Evolutionary conservation across 495 filamentous ascomycete genomes (phyloP).

Genomic region (Aspergillus biplanus): DNA sequence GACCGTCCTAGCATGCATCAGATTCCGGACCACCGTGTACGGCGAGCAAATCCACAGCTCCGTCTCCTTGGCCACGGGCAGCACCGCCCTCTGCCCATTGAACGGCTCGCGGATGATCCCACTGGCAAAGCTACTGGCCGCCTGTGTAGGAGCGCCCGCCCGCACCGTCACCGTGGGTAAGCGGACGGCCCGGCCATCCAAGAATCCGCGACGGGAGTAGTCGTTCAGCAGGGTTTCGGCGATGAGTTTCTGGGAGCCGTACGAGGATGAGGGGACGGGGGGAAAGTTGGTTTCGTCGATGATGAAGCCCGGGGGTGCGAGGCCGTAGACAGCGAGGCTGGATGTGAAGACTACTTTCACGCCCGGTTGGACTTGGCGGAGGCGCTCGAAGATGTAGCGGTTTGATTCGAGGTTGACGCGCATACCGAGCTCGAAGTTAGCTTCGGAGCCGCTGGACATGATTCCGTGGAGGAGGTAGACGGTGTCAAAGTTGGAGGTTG

Average conservation of each 20-base stretch:
- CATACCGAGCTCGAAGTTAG: conserved; percentile 73
- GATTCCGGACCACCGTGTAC: conserved; percentile 68
- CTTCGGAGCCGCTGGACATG: conserved; percentile 79
- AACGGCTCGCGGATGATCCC: conserved; percentile 74
- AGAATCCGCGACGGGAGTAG: conserved; percentile 68
- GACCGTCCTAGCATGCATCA: conserved; percentile 64
- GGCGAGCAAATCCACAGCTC: conserved; percentile 71
- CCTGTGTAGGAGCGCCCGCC: conserved; percentile 73
- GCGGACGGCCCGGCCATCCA: conserved; percentile 68
- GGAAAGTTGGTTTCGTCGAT: conserved; percentile 60
- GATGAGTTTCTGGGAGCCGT: conserved; percentile 81
- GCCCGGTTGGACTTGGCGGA: conserved; percentile 60
- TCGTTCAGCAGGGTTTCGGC: conserved; percentile 76
- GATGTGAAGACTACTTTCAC: conserved; percentile 64
- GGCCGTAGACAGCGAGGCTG: conserved; percentile 65
- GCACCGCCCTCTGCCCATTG: conserved; percentile 63
- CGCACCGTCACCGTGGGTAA: conserved; percentile 78
- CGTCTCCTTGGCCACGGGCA: conserved; percentile 61
- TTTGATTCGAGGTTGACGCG: conserved; percentile 77
- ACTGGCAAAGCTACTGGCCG: conserved; percentile 73
- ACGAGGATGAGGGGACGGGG: conserved; percentile 70
- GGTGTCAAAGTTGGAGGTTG: conserved; percentile 54
- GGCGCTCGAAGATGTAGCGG: conserved; percentile 61
- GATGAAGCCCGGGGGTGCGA: conserved; percentile 44
- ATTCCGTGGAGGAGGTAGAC: conserved; percentile 85